Conservation (phyloP, 2,329 filamentous ascomycete genomes). For the Sarocladiaceae sp. region DNA sequence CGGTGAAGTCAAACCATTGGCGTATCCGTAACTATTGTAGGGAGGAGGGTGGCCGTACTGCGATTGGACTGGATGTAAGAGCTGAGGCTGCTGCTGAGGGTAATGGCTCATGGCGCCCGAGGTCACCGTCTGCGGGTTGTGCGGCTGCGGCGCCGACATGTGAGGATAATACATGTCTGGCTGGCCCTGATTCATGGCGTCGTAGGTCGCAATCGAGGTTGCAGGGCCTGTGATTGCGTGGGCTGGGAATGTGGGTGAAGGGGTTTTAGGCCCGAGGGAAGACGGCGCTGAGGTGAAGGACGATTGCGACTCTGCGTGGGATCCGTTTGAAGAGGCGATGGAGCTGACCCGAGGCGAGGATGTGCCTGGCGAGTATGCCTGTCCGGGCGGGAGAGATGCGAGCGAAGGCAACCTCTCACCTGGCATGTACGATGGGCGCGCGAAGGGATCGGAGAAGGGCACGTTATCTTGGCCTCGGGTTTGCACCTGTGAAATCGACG, state of each 20-base stretch:
- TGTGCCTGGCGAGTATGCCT: slow-evolving; percentile 66
- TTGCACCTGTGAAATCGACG: slow-evolving; percentile 79
- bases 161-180: slow-evolving; percentile 85
- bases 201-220: slow-evolving; percentile 27
- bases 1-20: slow-evolving; percentile 78
- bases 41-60: slow-evolving; percentile 42
- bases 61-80: slow-evolving; percentile 64
- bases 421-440: slow-evolving; percentile 61
- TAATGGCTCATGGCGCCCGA: slow-evolving; percentile 73
- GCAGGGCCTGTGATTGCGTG: slow-evolving; percentile 31
- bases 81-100: slow-evolving; percentile 70
- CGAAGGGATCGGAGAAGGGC: slow-evolving; percentile 65
- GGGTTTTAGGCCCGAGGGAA: slow-evolving; percentile 68
- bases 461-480: slow-evolving; percentile 72
- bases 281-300: slow-evolving; percentile 51
- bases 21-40: slow-evolving; percentile 69
- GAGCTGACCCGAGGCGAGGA: slow-evolving; percentile 75
- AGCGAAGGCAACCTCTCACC: slow-evolving; percentile 69
- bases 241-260: slow-evolving; percentile 64
- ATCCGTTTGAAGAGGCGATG: slow-evolving; percentile 56
- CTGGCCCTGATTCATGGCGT: slow-evolving; percentile 76
- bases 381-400: slow-evolving; percentile 64
- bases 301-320: slow-evolving; percentile 48
- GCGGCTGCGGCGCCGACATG: slow-evolving; percentile 72
- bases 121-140: slow-evolving; percentile 71